phyloP scores from a whole-genome alignment of 441 rosid genomes.

The Erodium texanum region DNA sequence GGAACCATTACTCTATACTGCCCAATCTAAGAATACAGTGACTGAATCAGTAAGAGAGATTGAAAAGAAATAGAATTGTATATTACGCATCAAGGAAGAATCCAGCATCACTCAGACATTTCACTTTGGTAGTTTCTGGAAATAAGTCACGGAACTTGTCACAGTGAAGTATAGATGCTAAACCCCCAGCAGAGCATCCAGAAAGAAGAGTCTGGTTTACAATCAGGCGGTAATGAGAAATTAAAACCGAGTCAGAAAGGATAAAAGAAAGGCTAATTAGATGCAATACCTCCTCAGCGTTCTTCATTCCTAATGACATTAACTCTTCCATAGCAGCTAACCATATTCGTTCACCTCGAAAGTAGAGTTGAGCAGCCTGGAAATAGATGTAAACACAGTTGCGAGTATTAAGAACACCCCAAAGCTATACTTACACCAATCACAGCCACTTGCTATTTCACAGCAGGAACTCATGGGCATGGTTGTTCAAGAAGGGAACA shows the following conservation, averaged over 20 bases:
- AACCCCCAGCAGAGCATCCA: conserved; percentile 92
- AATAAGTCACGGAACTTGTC: conserved; percentile 64
- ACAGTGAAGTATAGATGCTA: conserved; percentile 70
- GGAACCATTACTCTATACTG: not conserved
- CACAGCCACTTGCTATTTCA: not conserved
- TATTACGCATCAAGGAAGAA: conserved; percentile 68
- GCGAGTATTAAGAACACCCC: not conserved
- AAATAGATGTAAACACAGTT: conserved; percentile 19
- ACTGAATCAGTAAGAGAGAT: not conserved
- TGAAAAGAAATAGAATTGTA: not conserved
- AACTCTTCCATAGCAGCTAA: conserved; percentile 70
- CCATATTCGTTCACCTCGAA: conserved; percentile 89
- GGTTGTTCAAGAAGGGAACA: not conserved
- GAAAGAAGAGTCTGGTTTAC: conserved; percentile 63
- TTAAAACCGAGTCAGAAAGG: conserved; percentile 2
- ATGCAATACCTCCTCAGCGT: conserved; percentile 48
- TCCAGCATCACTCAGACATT: conserved; percentile 91
- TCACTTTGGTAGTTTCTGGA: conserved; percentile 49
- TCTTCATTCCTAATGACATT: conserved; percentile 64
- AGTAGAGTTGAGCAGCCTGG: conserved; percentile 43
- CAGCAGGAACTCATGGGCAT: not conserved
- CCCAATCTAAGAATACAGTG: not conserved
- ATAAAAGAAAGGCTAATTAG: not conserved
- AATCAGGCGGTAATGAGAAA: conserved; percentile 10
- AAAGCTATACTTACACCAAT: not conserved